Base-by-base conservation (phyloP, 768 basidiomycete species). In the Termitomyces sp. region DNA sequence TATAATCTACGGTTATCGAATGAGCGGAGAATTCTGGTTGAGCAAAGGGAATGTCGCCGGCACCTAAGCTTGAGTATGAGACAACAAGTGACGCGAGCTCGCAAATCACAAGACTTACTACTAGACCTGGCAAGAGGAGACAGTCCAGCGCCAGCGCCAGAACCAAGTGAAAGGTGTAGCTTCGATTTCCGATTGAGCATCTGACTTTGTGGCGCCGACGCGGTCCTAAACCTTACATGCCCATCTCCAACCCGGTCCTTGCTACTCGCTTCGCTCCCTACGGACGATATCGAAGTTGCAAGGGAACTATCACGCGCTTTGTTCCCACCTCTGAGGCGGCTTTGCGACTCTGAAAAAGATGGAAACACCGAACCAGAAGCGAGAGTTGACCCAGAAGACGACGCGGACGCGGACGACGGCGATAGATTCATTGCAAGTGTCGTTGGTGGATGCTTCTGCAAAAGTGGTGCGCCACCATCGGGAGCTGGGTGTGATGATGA, bases 1-100 rank as follows among this genome's bases (percentile, higher is more conserved):
- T 81, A 65, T 84, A 87, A 60, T 87, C 82, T 62, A 82, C 71
- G 14, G 63, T 63, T 45, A 68, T 75, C 21, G 66, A 12, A 21
- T 23, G 21, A 1, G 2, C 21, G 5, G 31, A 26, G 10, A 8
- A 5, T 10, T 52, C 5, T 28, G 26, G 44, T 11, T 10, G 9
- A 12, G 26, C 53, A 10, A 11, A 5, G 1, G 31, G 5, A 2
- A 11, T 1, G 31, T 23, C 33, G 30, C 31, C 43, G 21, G 14
- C 15, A 44, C 23, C 50, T 50, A n/a, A 11, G 12, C 30, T 46
- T 44, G 38, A 5, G 9, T 0, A 37, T 56, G 9, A n/a, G 50
- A 58, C 12, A 41, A 26, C 19, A 28, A 21, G 1, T 26, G 21
- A 30, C 23, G 19, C 17, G 50, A 28, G 21, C 21, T 14, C 38